Evolutionary conservation across 129 eudicot species (phyloP).

Genomic region (Flaveria brownii): DNA sequence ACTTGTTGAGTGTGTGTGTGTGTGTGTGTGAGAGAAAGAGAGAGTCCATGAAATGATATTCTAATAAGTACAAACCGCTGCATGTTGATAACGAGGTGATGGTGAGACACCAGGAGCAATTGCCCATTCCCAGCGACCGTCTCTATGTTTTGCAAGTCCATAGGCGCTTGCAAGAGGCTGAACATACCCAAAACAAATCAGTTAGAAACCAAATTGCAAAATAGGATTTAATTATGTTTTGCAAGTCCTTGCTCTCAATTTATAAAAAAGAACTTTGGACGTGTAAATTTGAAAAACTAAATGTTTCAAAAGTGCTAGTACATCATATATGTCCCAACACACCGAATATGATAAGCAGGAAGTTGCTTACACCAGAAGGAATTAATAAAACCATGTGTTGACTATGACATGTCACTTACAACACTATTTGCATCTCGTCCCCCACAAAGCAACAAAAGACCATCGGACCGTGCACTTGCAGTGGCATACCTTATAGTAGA

Average conservation of each 20-base stretch:
- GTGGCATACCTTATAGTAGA: constrained; percentile 78
- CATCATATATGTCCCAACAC: neutral
- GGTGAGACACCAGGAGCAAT: constrained; percentile 99
- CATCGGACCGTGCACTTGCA: constrained; percentile 98
- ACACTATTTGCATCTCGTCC: constrained; percentile 98
- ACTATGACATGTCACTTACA: constrained; percentile 44
- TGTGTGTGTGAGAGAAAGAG: neutral
- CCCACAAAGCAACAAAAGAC: constrained; percentile 97
- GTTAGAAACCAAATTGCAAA: constrained; percentile 6
- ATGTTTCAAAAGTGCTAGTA: neutral
- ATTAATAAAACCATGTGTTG: neutral
- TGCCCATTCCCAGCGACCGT: constrained; percentile 99
- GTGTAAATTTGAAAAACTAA: neutral
- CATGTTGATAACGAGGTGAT: constrained; percentile 95
- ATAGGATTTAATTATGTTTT: neutral
- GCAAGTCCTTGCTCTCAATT: neutral
- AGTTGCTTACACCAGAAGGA: neutral
- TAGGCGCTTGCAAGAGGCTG: constrained; percentile 93
- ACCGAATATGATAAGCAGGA: neutral
- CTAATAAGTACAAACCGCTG: constrained; percentile 62
- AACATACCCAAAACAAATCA: constrained; percentile 22
- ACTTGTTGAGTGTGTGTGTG: neutral
- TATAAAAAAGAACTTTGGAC: neutral
- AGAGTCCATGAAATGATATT: neutral
- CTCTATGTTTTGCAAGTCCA: constrained; percentile 97